Evolutionary conservation across 768 basidiomycete species (phyloP).

Genomic region (Leucocoprinus leucothites): DNA sequence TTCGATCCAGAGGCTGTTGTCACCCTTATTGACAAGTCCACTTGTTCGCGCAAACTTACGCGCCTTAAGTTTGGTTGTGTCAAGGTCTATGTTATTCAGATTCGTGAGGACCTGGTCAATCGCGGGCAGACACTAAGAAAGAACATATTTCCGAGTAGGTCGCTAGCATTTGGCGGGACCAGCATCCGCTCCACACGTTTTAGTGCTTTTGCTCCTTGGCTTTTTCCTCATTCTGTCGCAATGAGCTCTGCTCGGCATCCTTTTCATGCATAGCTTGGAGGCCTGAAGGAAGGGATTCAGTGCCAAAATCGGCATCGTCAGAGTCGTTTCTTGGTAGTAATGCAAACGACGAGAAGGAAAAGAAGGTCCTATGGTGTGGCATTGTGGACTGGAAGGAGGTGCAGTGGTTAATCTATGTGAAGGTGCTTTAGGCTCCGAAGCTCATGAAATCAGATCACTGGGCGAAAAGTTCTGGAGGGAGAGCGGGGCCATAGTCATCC

Average conservation of each 20-base stretch:
- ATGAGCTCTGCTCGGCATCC: constrained; percentile 76
- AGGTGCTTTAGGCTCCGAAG: background rate
- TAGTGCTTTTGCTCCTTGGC: constrained; percentile 61
- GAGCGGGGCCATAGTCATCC: constrained; percentile 1
- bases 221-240: constrained; percentile 68
- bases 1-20: constrained; percentile 90
- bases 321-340: constrained; percentile 49
- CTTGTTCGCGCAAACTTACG: constrained; percentile 68
- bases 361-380: constrained; percentile 50
- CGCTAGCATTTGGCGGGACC: constrained; percentile 81
- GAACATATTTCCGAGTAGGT: constrained; percentile 68
- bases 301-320: constrained; percentile 81
- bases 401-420: background rate
- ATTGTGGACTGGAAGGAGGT: constrained; percentile 11
- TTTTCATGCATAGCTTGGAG: constrained; percentile 35
- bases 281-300: constrained; percentile 63
- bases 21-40: constrained; percentile 43
- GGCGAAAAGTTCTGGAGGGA: constrained; percentile 4
- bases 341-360: constrained; percentile 35
- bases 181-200: constrained; percentile 99
- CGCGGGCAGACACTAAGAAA: background rate
- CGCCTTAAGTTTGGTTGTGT: constrained; percentile 79
- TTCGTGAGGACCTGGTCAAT: background rate
- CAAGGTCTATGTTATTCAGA: constrained; percentile 54
- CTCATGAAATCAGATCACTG: background rate